Conservation (phyloP, 257 asterid genomes). For the Misopates orontium region DNA sequence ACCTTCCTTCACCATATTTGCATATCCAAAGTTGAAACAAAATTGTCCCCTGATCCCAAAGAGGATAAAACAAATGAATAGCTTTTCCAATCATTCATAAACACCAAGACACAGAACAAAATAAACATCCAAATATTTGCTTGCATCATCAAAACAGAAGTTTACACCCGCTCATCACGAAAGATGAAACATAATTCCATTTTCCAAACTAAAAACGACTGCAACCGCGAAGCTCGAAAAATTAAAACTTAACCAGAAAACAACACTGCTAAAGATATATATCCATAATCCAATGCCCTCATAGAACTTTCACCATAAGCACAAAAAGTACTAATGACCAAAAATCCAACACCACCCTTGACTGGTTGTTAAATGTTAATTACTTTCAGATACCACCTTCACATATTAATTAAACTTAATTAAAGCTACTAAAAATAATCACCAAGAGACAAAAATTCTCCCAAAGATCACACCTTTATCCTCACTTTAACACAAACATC, state of each 20-base stretch:
- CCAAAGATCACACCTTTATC: conserved; percentile 11
- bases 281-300: too few relatives aligned
- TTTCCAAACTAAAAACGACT: conserved; percentile 6
- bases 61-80: conserved; percentile 16
- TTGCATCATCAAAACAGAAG: conserved; percentile 13
- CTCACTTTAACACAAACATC: neutral
- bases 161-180: conserved; percentile 5
- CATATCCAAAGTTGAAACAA: conserved; percentile 31
- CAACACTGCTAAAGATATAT: too few relatives aligned
- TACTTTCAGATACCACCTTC: neutral
- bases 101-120: neutral
- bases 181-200: neutral
- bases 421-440: neutral
- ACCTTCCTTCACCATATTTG: conserved; percentile 48
- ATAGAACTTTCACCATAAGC: too few relatives aligned
- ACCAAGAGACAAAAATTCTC: neutral
- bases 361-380: neutral
- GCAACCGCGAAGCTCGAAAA: neutral
- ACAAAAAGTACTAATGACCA: neutral
- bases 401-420: too few relatives aligned
- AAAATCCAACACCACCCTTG: too few relatives aligned
- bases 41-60: conserved; percentile 17
- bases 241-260: too few relatives aligned
- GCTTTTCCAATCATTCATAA: conserved; percentile 10
- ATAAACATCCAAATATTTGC: conserved; percentile 7